Evolutionary conservation across 164 flowering plant genomes (phyloP), one percentile per base, ranked within the genome.

Genomic region (Vitis labrusca): DNA sequence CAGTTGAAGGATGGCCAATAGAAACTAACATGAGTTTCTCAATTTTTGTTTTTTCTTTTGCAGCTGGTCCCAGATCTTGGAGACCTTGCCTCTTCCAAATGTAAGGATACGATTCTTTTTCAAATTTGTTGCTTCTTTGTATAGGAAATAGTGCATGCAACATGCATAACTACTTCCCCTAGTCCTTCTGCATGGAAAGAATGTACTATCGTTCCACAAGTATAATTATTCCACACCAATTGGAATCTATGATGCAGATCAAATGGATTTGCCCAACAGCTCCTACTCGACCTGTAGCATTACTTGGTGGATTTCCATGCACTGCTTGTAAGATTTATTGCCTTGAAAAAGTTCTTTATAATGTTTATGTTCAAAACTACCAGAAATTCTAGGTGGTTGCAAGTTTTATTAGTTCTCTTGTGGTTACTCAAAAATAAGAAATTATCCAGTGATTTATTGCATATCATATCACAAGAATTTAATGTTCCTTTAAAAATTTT

Each of bases 231-330:
- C 27, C 27, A 23, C 2, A 23, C 27, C 27, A 23, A 23, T 23
- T 23, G 15, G 29, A 63, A 52, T 71, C 23, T 59, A 11, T 59
- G 17, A 29, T 74, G 72, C 86, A 89, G 94, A 83, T 89, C 37
- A 89, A 89, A 75, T 89, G 90, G 90, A 89, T 89, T 48, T 89
- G 94, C 63, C 94, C 94, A 8, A 89, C 94, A 67, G 94, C 94
- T 78, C 94, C 94, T 14, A 83, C 91, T 67, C 91, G 94, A 19
- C 88, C 91, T 5, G 91, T 88, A 32, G 76, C 88, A 27, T 2
- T 80, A 65, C 83, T 89, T 50, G 94, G 91, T 61, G 94, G 94
- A 68, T 86, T 83, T 74, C 79, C 90, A 17, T 86, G 89, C 82
- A 82, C 90, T 74, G 90, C 94, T 59, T 89, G 94, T 89, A 80